phyloP scores from a whole-genome alignment of 805 yeast genomes.

The Blastobotrys chiropterorum region DNA sequence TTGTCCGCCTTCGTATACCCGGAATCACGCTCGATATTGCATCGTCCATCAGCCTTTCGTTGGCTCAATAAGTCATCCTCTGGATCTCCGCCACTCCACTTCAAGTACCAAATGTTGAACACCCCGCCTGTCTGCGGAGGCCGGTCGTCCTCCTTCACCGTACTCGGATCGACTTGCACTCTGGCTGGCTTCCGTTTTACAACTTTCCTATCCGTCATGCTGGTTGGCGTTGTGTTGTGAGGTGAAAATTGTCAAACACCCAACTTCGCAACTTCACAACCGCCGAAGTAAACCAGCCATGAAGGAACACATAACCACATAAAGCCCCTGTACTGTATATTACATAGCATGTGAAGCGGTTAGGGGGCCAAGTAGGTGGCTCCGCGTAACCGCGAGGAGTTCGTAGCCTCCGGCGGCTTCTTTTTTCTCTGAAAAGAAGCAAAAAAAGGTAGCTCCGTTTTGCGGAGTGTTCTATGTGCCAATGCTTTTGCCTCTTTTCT shows the following conservation, averaged over 20 bases:
- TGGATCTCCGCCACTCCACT: conserved; percentile 77
- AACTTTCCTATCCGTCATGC: neutral
- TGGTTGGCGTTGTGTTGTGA: neutral
- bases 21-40: conserved; percentile 55
- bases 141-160: conserved; percentile 47
- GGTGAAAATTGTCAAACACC: neutral
- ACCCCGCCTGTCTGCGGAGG: conserved; percentile 79
- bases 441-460: too few relatives aligned
- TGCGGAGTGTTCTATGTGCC: too few relatives aligned
- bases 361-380: too few relatives aligned
- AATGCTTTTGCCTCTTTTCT: too few relatives aligned
- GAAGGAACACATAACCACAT: neutral
- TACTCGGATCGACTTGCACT: conserved; percentile 62
- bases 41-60: conserved; percentile 50
- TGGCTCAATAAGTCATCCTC: conserved; percentile 32
- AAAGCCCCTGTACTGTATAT: too few relatives aligned
- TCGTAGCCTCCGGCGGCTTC: too few relatives aligned
- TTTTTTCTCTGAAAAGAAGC: too few relatives aligned
- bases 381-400: too few relatives aligned
- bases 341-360: too few relatives aligned
- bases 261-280: too few relatives aligned
- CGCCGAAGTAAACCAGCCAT: too few relatives aligned
- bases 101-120: conserved; percentile 82
- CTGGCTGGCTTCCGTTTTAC: conserved; percentile 43
- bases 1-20: conserved; percentile 71